Conservation (phyloP, 2,329 filamentous ascomycete genomes). For the Epichloe bromicola region DNA sequence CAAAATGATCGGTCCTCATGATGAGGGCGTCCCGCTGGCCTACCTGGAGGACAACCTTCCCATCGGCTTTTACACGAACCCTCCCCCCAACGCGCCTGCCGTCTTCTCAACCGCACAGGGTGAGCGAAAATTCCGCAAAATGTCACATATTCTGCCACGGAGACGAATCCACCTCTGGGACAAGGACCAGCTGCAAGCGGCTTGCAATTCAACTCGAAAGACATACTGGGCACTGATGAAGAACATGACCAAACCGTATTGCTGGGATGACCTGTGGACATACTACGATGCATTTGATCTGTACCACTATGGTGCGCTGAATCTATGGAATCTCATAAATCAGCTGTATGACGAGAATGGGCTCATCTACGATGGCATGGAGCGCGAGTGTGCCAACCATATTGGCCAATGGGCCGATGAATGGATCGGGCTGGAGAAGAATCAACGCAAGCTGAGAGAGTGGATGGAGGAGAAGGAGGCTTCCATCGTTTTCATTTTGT, state of each 20-base stretch:
- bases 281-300: constrained; percentile 37
- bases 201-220: constrained; percentile 26
- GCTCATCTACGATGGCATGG: constrained; percentile 16
- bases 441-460: constrained; percentile 18
- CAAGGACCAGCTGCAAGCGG: constrained; percentile 24
- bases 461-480: constrained; percentile 14
- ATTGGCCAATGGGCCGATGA: constrained; percentile 24
- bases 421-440: constrained; percentile 20
- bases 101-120: constrained; percentile 27
- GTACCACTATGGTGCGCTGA: constrained; percentile 32
- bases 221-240: constrained; percentile 23
- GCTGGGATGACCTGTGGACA: constrained; percentile 29
- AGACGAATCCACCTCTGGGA: constrained; percentile 25
- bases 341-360: constrained; percentile 28
- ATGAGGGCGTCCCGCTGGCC: constrained; percentile 13
- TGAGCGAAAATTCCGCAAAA: constrained; percentile 14
- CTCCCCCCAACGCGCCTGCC: constrained; percentile 18
- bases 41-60: constrained; percentile 25
- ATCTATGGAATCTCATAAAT: constrained; percentile 34
- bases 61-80: constrained; percentile 24
- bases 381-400: constrained; percentile 13
- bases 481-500: constrained; percentile 16
- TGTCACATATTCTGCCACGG: constrained; percentile 15
- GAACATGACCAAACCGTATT: constrained; percentile 16
- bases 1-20: constrained; percentile 17